These are phyloP conservation scores for Sclerotinia subarctica DNA, from an alignment of 2,329 filamentous ascomycete genomes.

Conservation along the genomic window DNA sequence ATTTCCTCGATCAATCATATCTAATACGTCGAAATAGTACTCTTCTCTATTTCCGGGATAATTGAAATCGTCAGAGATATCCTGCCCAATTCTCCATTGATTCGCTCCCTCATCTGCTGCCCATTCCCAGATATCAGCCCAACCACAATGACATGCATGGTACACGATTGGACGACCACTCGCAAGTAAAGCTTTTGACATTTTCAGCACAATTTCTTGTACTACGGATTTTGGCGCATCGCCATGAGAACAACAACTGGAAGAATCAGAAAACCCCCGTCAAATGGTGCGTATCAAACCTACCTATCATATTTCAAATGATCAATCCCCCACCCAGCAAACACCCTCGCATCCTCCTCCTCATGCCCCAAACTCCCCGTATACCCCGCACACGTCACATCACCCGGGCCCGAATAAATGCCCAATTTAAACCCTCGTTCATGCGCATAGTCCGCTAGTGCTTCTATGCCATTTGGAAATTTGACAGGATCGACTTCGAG, in stretches of 20 bases:
- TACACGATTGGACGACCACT: slow-evolving; percentile 48
- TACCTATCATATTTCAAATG: slow-evolving; percentile 59
- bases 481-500: slow-evolving; percentile 3
- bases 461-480: slow-evolving; percentile 11
- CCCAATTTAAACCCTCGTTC: slow-evolving; percentile 51
- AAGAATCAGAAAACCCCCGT: neutral
- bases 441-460: slow-evolving; percentile 9
- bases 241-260: slow-evolving; percentile 5
- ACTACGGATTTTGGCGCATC: slow-evolving; percentile 6
- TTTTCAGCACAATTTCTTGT: slow-evolving; percentile 4
- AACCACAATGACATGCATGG: slow-evolving; percentile 52
- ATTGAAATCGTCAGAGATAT: slow-evolving; percentile 41
- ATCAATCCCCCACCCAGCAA: slow-evolving; percentile 57
- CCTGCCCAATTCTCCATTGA: slow-evolving; percentile 47
- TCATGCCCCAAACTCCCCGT: slow-evolving; percentile 56
- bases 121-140: slow-evolving; percentile 45
- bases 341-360: slow-evolving; percentile 54
- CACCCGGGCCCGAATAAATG: slow-evolving; percentile 58
- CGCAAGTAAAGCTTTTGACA: slow-evolving; percentile 26
- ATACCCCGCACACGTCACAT: slow-evolving; percentile 28
- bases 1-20: slow-evolving; percentile 50
- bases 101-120: slow-evolving; percentile 42
- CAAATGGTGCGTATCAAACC: slow-evolving; percentile 29
- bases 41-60: slow-evolving; percentile 30
- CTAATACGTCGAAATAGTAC: slow-evolving; percentile 33